phyloP scores from a whole-genome alignment of 2,329 filamentous ascomycete genomes.

The Phoma sp. region DNA sequence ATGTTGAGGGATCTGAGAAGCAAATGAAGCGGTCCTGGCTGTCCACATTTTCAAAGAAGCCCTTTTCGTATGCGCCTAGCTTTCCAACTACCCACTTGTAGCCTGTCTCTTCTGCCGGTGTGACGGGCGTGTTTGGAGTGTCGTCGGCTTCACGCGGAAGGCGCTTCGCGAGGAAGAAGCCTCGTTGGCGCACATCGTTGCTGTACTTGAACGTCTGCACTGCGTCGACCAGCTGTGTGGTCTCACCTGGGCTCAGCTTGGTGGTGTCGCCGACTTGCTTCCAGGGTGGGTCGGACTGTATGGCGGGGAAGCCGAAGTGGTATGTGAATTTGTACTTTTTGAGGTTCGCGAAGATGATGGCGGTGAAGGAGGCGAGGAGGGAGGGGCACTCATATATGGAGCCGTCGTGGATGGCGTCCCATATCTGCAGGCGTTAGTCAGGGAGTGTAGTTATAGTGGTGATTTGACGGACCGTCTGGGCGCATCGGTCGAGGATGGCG shows the following conservation, averaged over 20 bases:
- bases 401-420: slow-evolving; percentile 96
- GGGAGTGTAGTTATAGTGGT: no score
- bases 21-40: slow-evolving; percentile 81
- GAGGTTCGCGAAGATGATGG: slow-evolving; percentile 91
- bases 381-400: slow-evolving; percentile 96
- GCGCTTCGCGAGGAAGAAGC: slow-evolving; percentile 94
- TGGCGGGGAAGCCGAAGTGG: slow-evolving; percentile 94
- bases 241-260: slow-evolving; percentile 71
- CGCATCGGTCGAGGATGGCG: slow-evolving; percentile 79
- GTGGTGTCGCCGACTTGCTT: slow-evolving; percentile 53
- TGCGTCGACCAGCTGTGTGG: slow-evolving; percentile 77
- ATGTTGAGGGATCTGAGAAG: slow-evolving; percentile 93
- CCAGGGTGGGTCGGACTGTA: slow-evolving; percentile 90
- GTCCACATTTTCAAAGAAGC: slow-evolving; percentile 79
- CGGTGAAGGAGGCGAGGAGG: slow-evolving; percentile 84
- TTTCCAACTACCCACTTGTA: slow-evolving; percentile 81
- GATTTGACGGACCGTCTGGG: slow-evolving; percentile 69
- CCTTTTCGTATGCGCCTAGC: slow-evolving; percentile 79
- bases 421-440: slow-evolving; percentile 68
- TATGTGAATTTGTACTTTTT: slow-evolving; percentile 99
- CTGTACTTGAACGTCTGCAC: slow-evolving; percentile 88
- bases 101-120: slow-evolving; percentile 62
- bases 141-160: slow-evolving; percentile 53
- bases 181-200: slow-evolving; percentile 83
- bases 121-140: slow-evolving; percentile 58